Base-by-base conservation (phyloP, 768 basidiomycete species). In the Clitopilus passeckerianus region DNA sequence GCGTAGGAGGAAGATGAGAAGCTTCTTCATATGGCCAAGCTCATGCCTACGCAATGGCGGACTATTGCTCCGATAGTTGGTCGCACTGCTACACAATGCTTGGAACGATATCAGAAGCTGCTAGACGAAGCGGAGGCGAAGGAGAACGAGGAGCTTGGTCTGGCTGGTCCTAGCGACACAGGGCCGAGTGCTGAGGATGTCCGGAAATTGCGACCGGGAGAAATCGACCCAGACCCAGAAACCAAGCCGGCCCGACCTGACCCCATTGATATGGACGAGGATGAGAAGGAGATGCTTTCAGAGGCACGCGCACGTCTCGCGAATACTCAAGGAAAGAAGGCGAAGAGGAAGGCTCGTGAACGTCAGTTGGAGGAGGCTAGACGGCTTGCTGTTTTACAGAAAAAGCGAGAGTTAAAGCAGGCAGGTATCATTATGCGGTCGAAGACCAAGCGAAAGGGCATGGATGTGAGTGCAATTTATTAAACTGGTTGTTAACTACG, bases 251-350 rank as follows among this genome's bases (percentile, higher is more conserved):
- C 97, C 10, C 85, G 97, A 24, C 97, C 97, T 5, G 97, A 99
- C 77, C 97, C 97, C 6, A 98, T 98, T 65, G 97, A 99, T 75
- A 99, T 99, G 97, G 97, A 99, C 70, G 97, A 99, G 75, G 97
- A 98, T 69, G 95, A 98, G 75, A 98, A 98, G 86, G 97, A 98
- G 73, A 98, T 99, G 97, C 76, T 99, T 67, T 98, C 97, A 0
- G 97, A 99, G 73, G 97, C 97, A 27, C 89, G 97, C 65, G 97
- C 97, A 6, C 89, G 97, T 75, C 81, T 99, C 34, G 97, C 97
- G 54, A 99, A 99, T 71, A 99, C 97, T 0, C 97, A 99, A 73
- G 97, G 97, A 34, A 99, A 99, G 74, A 99, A 99, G 74, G 97
- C 97, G 2, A 99, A 99, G 73, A 89, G 97, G 65, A 99, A 98